phyloP scores from a whole-genome alignment of 129 eudicot genomes.

The Chrysanthemum lavandulifolium region DNA sequence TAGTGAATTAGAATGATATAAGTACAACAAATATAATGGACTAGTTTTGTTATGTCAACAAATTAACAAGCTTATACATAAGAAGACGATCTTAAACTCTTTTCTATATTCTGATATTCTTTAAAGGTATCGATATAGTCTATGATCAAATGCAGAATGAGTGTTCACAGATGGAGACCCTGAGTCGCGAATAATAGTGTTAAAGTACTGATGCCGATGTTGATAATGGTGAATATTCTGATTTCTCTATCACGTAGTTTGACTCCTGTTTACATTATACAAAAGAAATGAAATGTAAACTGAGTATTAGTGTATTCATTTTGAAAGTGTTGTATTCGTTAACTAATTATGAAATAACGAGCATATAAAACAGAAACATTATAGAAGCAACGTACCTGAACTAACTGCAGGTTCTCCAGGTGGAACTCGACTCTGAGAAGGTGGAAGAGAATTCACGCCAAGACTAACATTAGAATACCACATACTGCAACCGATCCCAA shows the following conservation, averaged over 20 bases:
- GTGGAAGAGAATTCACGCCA: neutral
- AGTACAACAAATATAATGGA: too few relatives aligned
- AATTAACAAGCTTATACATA: neutral
- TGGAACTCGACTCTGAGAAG: neutral
- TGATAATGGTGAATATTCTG: neutral
- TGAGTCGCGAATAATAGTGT: neutral
- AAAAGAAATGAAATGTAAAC: neutral
- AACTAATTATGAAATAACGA: neutral
- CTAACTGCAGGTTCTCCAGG: neutral
- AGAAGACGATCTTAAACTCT: neutral
- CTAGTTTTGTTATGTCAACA: too few relatives aligned
- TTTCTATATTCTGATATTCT: too few relatives aligned
- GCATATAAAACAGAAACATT: neutral
- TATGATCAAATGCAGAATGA: neutral
- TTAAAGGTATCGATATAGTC: neutral
- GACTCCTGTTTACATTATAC: slow-evolving; percentile 8
- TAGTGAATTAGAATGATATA: too few relatives aligned
- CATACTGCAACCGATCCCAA: slow-evolving; percentile 30
- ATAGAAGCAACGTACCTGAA: slow-evolving; percentile 12
- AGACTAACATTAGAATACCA: slow-evolving; percentile 24
- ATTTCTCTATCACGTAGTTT: neutral
- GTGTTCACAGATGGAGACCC: neutral
- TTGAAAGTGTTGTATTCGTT: too few relatives aligned
- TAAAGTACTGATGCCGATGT: neutral
- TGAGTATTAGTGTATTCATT: too few relatives aligned